Conservation (phyloP, 1,284 basidiomycete species). For the Somion occarium region DNA sequence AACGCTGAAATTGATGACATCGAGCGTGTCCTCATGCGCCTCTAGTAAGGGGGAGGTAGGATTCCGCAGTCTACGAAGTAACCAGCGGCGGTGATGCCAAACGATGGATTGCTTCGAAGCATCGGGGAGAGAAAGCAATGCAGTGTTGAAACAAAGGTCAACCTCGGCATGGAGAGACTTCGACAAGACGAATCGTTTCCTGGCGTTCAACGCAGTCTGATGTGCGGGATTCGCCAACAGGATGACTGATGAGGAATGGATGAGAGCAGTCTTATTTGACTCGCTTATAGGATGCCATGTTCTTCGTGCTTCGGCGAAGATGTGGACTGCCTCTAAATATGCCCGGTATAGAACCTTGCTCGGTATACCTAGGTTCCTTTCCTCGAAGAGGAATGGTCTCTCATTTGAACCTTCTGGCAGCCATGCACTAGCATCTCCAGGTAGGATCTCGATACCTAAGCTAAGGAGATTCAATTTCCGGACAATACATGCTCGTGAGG, state of each 20-base stretch:
- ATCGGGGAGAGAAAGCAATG: slow-evolving; percentile 46
- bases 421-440: slow-evolving; percentile 15
- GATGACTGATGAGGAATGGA: slow-evolving; percentile 39
- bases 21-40: neutral
- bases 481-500: neutral
- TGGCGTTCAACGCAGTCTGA: slow-evolving; percentile 55
- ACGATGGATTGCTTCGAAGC: slow-evolving; percentile 58
- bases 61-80: slow-evolving; percentile 30
- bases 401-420: neutral
- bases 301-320: slow-evolving; percentile 24
- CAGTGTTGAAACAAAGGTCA: slow-evolving; percentile 45
- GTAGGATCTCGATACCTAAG: slow-evolving; percentile 15
- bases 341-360: slow-evolving; percentile 47
- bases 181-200: slow-evolving; percentile 45
- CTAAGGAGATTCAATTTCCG: neutral
- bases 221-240: slow-evolving; percentile 65
- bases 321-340: slow-evolving; percentile 40
- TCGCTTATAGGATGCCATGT: neutral
- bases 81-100: slow-evolving; percentile 67
- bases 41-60: neutral
- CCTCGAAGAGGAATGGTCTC: slow-evolving; percentile 41
- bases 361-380: slow-evolving; percentile 62
- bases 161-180: slow-evolving; percentile 29
- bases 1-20: neutral
- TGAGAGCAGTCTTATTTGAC: neutral